Base-by-base conservation (phyloP, 2,329 filamentous ascomycete genomes). In the Dactylonectria macrodidyma region DNA sequence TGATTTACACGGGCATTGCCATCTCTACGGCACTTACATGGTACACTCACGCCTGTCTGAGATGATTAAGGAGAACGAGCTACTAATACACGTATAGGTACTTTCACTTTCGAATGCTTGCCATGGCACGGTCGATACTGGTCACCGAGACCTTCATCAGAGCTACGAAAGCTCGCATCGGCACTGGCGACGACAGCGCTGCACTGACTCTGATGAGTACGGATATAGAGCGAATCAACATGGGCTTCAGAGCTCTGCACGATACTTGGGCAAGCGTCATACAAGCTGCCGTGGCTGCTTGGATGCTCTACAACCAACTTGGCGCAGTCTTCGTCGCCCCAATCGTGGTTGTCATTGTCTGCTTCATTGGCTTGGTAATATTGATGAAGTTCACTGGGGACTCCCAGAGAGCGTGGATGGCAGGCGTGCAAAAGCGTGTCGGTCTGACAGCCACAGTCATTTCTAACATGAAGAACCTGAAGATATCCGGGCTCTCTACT, bases 261-360 rank as follows among this genome's bases (percentile, higher is more conserved):
- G 79, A 81, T 24, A 66, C 78, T 5, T 82, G 81, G 81, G 78
- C 80, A 1, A 73, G 75, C 38, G 22, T 77, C 1, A 67, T 83
- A 2, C 80, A 87, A 68, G 78, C 83, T 12, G 79, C 68, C 5
- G 56, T 87, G 5, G 81, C 81, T 0, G 79, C 81, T 38, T 88
- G 80, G 72, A 77, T 88, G 0, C 76, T 88, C 1, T 79, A 85
- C 36, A 72, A 70, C 7, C 79, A 85, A 58, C 72, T 88, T 2
- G 85, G 86, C 0, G 76, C 79, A 1, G 84, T 84, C 0, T 88
- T 84, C 55, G 75, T 82, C 0, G 82, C 83, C 0, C 85, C 86
- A 0, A 79, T 88, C 16, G 80, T 80, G 0, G 77, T 85, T 4
- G 81, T 84, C 22, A 59, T 73, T 5, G 26, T 69, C 11, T 59